A percentile compares a stretch with the other conserved stretches of the same genome.
These are phyloP conservation scores for Aspergillus sclerotiicarbonarius DNA, from an alignment of 495 filamentous ascomycete genomes.

Conservation along the genomic window DNA sequence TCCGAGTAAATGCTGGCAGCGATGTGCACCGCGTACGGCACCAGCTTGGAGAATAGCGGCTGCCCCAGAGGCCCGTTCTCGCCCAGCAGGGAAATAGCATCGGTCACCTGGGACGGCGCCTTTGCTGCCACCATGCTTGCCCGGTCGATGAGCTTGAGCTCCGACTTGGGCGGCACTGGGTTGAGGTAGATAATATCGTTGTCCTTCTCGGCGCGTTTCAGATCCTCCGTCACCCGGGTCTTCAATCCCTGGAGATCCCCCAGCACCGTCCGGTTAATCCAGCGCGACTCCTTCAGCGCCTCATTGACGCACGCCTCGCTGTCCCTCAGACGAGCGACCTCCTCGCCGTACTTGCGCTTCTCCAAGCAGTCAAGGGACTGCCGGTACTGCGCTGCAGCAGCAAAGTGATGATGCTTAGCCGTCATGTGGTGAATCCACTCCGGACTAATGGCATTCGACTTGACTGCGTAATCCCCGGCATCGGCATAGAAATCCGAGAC, in stretches of 20 bases:
- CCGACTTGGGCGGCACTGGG: slow-evolving; percentile 82
- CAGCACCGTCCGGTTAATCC: slow-evolving; percentile 79
- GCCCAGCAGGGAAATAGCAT: slow-evolving; percentile 74
- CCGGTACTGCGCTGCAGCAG: slow-evolving; percentile 92
- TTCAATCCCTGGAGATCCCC: slow-evolving; percentile 84
- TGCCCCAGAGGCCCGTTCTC: slow-evolving; percentile 77
- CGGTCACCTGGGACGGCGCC: slow-evolving; percentile 77
- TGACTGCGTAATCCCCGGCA: slow-evolving; percentile 81
- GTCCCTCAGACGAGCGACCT: slow-evolving; percentile 83
- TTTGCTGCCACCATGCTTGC: slow-evolving; percentile 84
- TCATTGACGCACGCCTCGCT: slow-evolving; percentile 80
- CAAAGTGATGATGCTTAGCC: slow-evolving; percentile 97
- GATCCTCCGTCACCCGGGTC: slow-evolving; percentile 74
- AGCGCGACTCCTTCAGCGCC: slow-evolving; percentile 79
- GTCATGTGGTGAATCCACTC: slow-evolving; percentile 99
- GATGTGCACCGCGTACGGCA: slow-evolving; percentile 93
- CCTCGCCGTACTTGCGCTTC: slow-evolving; percentile 92
- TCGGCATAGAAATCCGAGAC: slow-evolving; percentile 89
- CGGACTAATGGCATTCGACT: slow-evolving; percentile 82
- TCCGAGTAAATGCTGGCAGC: slow-evolving; percentile 95
- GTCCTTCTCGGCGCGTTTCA: slow-evolving; percentile 93
- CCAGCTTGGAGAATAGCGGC: slow-evolving; percentile 84
- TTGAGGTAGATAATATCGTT: slow-evolving; percentile 92
- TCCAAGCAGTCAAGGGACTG: slow-evolving; percentile 90
- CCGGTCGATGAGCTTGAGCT: slow-evolving; percentile 79